Base-by-base conservation (phyloP, 441 rosid genomes). In the Erodium moschatum region DNA sequence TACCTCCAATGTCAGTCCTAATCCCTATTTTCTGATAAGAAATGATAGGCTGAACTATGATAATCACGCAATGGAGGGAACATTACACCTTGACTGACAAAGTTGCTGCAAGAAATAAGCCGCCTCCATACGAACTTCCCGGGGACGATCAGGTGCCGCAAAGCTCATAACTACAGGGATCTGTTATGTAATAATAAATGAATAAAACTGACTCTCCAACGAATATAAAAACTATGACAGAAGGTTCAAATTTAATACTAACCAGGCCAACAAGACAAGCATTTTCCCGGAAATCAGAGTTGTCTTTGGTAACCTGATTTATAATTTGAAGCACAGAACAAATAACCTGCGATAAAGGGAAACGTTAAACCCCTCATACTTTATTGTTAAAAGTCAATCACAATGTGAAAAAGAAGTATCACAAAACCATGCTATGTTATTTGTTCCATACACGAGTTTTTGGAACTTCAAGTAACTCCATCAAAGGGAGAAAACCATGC, bases 191-290 rank as follows among this genome's bases (percentile, higher is more conserved):
- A 76, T 11, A 3, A 60, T 38, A 68, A 67, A 66, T 78, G 68
- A 76, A 78, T 74, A 74, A 77, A 64, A 65, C 46, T 16, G 31
- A 40, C 56, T 72, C 65, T 40, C 68, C 31, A 69, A 62, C 11
- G 27, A 64, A 73, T 42, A 61, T 54, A 18, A 54, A 8, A 54
- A 13, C 67, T 64, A 31, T 9, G 18, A 18, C 67, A 29, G 11
- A 15, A 33, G 44, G 46, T 64, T 64, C 12, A n/a, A 16, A 16
- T 8, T 52, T 65, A 29, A 73, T 66, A 80, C 94, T 84, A 80
- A 91, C 97, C 79, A 90, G 76, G 73, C 99, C 99, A 82, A 94
- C 85, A 61, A 94, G 97, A 82, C 97, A 91, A 71, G 97, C 97
- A 84, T 94, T 94, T 83, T 94, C 96, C 88, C 83, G 91, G 82